A percentile compares a stretch with the other conserved stretches of the same genome.
phyloP scores from a whole-genome alignment of 495 filamentous ascomycete genomes.

The Hypoxylon cercidicola region DNA sequence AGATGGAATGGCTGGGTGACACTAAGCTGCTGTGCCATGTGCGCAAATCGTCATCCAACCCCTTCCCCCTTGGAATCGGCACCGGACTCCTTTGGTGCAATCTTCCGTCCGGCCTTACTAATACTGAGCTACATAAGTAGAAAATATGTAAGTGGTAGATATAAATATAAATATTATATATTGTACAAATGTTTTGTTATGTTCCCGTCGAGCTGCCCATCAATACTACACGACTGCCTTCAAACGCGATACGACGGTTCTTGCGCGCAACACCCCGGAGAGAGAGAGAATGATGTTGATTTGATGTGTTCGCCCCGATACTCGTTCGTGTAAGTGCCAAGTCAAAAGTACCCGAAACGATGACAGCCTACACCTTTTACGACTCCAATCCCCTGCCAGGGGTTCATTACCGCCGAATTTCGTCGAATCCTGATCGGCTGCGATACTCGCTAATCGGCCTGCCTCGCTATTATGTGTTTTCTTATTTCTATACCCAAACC shows the following conservation, averaged over 20 bases:
- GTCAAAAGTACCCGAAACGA: slow-evolving; percentile 12
- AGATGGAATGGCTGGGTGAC: slow-evolving; percentile 32
- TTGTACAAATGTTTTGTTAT: background rate
- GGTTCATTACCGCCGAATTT: slow-evolving; percentile 15
- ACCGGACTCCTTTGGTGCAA: slow-evolving; percentile 30
- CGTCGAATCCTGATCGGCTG: slow-evolving; percentile 7
- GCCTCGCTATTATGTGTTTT: background rate
- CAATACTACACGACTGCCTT: slow-evolving; percentile 2
- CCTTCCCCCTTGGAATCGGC: slow-evolving; percentile 20
- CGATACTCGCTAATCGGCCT: background rate
- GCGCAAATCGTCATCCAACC: slow-evolving; percentile 30
- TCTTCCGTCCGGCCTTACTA: slow-evolving; percentile 34
- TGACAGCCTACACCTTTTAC: slow-evolving; percentile 17
- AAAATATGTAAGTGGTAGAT: background rate
- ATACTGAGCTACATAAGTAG: background rate
- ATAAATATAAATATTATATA: background rate
- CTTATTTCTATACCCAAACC: background rate
- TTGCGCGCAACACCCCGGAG: slow-evolving; percentile 4
- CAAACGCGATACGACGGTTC: slow-evolving; percentile 9
- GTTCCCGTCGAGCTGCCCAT: background rate
- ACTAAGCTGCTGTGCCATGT: slow-evolving; percentile 36
- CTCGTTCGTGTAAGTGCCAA: slow-evolving; percentile 16
- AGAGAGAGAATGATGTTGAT: background rate
- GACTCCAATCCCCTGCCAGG: slow-evolving; percentile 14
- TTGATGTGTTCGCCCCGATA: slow-evolving; percentile 6